A percentile compares a stretch with the other conserved stretches of the same genome.
These are phyloP conservation scores for Trichosporon sp. DNA, from an alignment of 1,284 basidiomycete species.

Conservation along the genomic window DNA sequence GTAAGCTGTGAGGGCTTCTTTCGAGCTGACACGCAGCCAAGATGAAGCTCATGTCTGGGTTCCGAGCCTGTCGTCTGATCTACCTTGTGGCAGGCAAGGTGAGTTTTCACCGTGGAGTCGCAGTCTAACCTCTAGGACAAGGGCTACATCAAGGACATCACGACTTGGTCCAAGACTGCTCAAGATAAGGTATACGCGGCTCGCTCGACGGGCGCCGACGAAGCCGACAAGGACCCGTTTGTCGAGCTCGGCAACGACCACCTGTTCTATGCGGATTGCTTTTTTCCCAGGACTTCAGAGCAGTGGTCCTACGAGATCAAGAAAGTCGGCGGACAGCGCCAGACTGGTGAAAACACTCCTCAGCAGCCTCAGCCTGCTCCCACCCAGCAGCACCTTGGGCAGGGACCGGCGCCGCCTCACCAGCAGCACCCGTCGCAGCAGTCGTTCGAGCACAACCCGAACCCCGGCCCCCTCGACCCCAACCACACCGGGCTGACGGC, in stretches of 20 bases:
- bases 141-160: slow-evolving; percentile 11
- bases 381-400: not conserved
- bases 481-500: not conserved
- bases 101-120: not conserved
- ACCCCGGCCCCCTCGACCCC: not conserved
- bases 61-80: slow-evolving; percentile 17
- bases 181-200: slow-evolving; percentile 17
- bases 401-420: not conserved
- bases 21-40: slow-evolving; percentile 4
- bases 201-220: slow-evolving; percentile 16
- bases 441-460: not conserved
- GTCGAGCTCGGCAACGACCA: slow-evolving; percentile 20
- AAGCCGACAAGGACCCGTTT: slow-evolving; percentile 24
- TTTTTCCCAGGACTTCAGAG: slow-evolving; percentile 15
- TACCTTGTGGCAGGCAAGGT: slow-evolving; percentile 17
- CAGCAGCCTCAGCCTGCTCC: not conserved
- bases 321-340: not conserved
- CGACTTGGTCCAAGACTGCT: not conserved
- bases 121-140: slow-evolving; percentile 6
- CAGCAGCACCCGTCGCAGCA: not conserved
- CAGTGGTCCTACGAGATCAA: slow-evolving; percentile 8
- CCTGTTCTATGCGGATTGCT: slow-evolving; percentile 17
- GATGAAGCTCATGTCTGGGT: slow-evolving; percentile 8
- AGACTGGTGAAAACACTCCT: not conserved
- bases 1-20: slow-evolving; percentile 14